A percentile compares a stretch with the other conserved stretches of the same genome.
phyloP scores from a whole-genome alignment of 2,329 filamentous ascomycete genomes.

The Diplocarpon mali region DNA sequence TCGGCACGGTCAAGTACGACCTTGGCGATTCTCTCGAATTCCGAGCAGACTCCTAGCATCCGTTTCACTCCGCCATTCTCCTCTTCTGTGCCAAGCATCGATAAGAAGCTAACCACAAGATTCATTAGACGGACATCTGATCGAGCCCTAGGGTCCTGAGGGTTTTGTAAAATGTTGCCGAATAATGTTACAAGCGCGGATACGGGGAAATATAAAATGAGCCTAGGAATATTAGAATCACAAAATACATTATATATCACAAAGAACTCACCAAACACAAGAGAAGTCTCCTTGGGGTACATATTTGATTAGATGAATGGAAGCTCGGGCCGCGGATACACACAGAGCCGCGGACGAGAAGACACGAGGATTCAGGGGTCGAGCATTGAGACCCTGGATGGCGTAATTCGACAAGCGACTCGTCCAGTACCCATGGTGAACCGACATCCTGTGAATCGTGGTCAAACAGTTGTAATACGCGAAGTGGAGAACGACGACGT shows the following conservation, averaged over 20 bases:
- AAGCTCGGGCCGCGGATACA: slow-evolving; percentile 83
- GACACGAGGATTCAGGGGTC: slow-evolving; percentile 83
- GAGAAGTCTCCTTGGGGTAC: slow-evolving; percentile 91
- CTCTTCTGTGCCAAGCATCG: slow-evolving; percentile 78
- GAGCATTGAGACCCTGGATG: slow-evolving; percentile 83
- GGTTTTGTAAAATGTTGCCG: slow-evolving; percentile 92
- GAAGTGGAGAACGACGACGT: slow-evolving; percentile 90
- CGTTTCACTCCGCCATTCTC: slow-evolving; percentile 84
- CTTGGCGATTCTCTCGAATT: slow-evolving; percentile 90
- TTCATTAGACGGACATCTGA: slow-evolving; percentile 89
- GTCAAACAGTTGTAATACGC: slow-evolving; percentile 97
- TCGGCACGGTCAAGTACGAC: slow-evolving; percentile 87
- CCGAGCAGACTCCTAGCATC: slow-evolving; percentile 89
- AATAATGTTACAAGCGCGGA: slow-evolving; percentile 91
- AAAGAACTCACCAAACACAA: slow-evolving; percentile 70
- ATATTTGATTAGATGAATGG: slow-evolving; percentile 89
- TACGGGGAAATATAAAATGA: slow-evolving; percentile 93
- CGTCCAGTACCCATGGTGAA: slow-evolving; percentile 97
- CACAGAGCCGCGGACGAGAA: slow-evolving; percentile 91
- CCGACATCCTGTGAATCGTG: slow-evolving; percentile 96
- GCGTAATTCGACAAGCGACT: slow-evolving; percentile 89
- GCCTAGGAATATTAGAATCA: slow-evolving; percentile 37
- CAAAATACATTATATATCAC: not conserved
- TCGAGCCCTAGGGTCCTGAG: slow-evolving; percentile 74
- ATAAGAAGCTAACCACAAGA: slow-evolving; percentile 83